A percentile compares a stretch with the other conserved stretches of the same genome.
Evolutionary conservation across 1,284 basidiomycete genomes (phyloP).

Genomic region (Fomitopsis betulina): DNA sequence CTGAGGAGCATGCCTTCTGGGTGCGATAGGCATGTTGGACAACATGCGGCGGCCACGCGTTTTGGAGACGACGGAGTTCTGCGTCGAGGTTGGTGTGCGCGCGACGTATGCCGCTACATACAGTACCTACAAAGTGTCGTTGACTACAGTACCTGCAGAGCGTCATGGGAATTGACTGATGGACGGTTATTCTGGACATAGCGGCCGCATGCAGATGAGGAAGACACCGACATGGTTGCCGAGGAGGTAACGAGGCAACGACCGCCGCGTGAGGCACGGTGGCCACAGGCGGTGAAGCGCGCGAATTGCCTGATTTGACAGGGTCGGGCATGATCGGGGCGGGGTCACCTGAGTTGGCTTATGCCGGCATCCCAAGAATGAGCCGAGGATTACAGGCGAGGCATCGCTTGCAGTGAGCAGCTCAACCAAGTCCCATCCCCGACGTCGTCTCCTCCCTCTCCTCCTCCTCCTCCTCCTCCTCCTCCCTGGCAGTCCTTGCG

Average conservation of each 20-base stretch:
- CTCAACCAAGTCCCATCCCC: background rate
- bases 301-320: background rate
- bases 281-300: background rate
- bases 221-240: background rate
- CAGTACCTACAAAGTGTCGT: too few species aligned
- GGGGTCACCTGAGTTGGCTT: conserved; percentile 2
- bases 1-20: conserved; percentile 8
- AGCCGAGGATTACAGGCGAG: conserved; percentile 2
- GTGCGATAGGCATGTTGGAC: conserved; percentile 7
- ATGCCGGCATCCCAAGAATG: conserved; percentile 2
- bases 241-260: too few species aligned
- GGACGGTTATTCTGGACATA: background rate
- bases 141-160: too few species aligned
- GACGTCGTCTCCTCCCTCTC: background rate
- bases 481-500: background rate
- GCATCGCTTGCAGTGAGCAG: background rate
- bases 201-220: background rate
- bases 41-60: conserved; percentile 17
- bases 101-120: too few species aligned
- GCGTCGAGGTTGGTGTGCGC: background rate
- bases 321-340: background rate
- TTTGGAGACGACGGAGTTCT: background rate
- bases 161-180: background rate
- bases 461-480: conserved; percentile 1
- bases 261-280: background rate